phyloP scores from a whole-genome alignment of 208 protist species.

The Leishmania arabica region DNA sequence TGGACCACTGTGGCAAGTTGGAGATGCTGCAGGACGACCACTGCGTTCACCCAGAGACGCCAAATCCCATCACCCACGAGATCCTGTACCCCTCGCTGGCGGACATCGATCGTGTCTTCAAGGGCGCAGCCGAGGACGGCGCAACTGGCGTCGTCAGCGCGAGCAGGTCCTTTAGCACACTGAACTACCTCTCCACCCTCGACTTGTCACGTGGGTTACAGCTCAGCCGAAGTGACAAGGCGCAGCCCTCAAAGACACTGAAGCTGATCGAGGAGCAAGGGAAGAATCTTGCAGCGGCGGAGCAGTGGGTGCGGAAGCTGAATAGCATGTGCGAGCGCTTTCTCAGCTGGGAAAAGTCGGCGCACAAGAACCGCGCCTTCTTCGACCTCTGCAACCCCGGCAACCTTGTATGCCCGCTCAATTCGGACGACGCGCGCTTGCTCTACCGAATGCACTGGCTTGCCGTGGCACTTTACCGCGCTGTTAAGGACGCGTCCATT shows the following conservation, averaged over 20 bases:
- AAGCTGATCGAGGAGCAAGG: conserved; percentile 36
- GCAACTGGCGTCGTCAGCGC: neutral
- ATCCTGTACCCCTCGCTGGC: conserved; percentile 42
- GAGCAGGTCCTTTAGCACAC: conserved; percentile 1
- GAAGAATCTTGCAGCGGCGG: conserved; percentile 30
- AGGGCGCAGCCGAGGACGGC: neutral
- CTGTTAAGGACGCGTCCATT: conserved; percentile 39
- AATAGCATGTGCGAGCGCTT: conserved; percentile 55
- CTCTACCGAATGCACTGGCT: conserved; percentile 58
- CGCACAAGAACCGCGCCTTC: conserved; percentile 30
- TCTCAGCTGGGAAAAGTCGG: conserved; percentile 39
- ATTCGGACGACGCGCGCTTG: conserved; percentile 43
- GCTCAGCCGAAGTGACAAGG: conserved; percentile 10
- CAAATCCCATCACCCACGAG: conserved; percentile 29
- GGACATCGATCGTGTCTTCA: conserved; percentile 26
- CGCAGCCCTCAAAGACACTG: conserved; percentile 15
- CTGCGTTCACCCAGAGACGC: conserved; percentile 6
- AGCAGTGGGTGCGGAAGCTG: conserved; percentile 34
- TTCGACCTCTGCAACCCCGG: conserved; percentile 30
- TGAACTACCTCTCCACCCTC: conserved; percentile 22
- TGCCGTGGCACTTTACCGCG: conserved; percentile 39
- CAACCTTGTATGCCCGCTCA: conserved; percentile 32
- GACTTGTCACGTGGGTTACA: conserved; percentile 15
- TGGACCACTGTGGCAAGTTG: conserved; percentile 34
- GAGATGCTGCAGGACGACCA: conserved; percentile 25